Base-by-base conservation (phyloP, 2,329 filamentous ascomycete species). In the Colletotrichum noveboracense region DNA sequence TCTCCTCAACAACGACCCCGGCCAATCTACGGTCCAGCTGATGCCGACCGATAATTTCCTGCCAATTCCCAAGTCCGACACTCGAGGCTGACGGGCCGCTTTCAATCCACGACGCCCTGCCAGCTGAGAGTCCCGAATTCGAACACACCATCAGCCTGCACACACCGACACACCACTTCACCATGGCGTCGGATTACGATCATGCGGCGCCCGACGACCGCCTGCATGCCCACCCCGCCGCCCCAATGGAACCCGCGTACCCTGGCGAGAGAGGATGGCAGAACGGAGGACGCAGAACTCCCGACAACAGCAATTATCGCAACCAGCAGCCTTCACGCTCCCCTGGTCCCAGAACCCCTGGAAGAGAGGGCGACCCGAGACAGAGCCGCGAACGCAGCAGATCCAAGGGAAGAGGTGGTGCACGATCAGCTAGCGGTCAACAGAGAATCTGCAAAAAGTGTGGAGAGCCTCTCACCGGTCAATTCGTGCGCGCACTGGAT, bases 401-500 rank as follows among this genome's bases (percentile, higher is more conserved):
- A 78, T 91, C 91, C 74, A 86, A 89, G 80, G 87, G 86, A 62
- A 87, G 89, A 79, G 87, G 85, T 79, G 88, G 89, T 52, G 43
- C 43, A 66, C 87, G 91, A 79, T 89, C 89, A 69, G 86, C 88
- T 61, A 93, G 91, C 81, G 91, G 91, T 52, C 89, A 91, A 78
- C 83, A 91, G 76, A 91, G 94, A 78, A 88, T 91, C 52, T 96
- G 95, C 86, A 96, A 95, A 81, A 98, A 98, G 85, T 99, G 97
- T 83, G 93, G 93, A 78, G 94, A 96, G 84, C 90, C 93, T 70
- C 88, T 99, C 83, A 97, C 95, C 2, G 97, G 97, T 58, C 97
- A 99, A 85, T 99, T 98, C 83, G 97, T 99, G 78, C 92, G 97
- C 80, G 97, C 97, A 61, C 87, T 99, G 71, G 95, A 96, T 70